A percentile compares a stretch with the other conserved stretches of the same genome.
These are phyloP conservation scores for Umbelopsis vinacea DNA, from an alignment of 192 early-diverging fungal species.

Conservation along the genomic window DNA sequence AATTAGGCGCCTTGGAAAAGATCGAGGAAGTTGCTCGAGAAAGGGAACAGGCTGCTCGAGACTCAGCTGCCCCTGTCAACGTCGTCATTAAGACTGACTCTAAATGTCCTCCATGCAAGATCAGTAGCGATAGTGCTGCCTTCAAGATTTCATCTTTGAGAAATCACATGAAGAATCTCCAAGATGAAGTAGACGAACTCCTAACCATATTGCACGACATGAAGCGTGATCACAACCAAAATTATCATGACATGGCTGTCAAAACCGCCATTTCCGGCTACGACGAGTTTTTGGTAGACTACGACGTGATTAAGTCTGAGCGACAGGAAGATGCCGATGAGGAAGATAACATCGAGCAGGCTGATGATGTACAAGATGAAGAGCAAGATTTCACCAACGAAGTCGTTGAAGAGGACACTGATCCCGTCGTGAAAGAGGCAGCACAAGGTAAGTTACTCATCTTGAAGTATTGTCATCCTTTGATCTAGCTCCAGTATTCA, in stretches of 20 bases:
- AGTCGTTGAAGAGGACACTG: slow-evolving; percentile 24
- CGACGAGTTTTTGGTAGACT: slow-evolving; percentile 57
- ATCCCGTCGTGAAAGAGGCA: slow-evolving; percentile 36
- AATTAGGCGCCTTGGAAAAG: slow-evolving; percentile 31
- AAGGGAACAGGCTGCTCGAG: background rate
- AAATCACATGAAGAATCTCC: slow-evolving; percentile 30
- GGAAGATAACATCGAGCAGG: slow-evolving; percentile 26
- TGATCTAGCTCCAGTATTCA: background rate
- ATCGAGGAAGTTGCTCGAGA: background rate
- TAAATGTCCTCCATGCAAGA: slow-evolving; percentile 5
- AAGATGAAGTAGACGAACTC: slow-evolving; percentile 43
- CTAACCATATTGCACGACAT: slow-evolving; percentile 48
- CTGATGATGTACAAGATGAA: slow-evolving; percentile 23
- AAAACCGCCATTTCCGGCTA: slow-evolving; percentile 61
- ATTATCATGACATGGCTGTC: slow-evolving; percentile 76
- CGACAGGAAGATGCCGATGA: slow-evolving; percentile 32
- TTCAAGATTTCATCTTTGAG: slow-evolving; percentile 21
- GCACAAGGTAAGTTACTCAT: slow-evolving; percentile 20
- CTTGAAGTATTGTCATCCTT: background rate
- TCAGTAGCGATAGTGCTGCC: slow-evolving; percentile 21
- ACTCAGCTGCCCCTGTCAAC: background rate
- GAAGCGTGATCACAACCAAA: slow-evolving; percentile 69
- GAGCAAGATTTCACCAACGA: slow-evolving; percentile 19
- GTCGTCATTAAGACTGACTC: too few relatives aligned
- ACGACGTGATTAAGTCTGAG: slow-evolving; percentile 34